These are phyloP conservation scores for Morella rubra DNA, from an alignment of 306 rosid genomes.

Conservation along the genomic window DNA sequence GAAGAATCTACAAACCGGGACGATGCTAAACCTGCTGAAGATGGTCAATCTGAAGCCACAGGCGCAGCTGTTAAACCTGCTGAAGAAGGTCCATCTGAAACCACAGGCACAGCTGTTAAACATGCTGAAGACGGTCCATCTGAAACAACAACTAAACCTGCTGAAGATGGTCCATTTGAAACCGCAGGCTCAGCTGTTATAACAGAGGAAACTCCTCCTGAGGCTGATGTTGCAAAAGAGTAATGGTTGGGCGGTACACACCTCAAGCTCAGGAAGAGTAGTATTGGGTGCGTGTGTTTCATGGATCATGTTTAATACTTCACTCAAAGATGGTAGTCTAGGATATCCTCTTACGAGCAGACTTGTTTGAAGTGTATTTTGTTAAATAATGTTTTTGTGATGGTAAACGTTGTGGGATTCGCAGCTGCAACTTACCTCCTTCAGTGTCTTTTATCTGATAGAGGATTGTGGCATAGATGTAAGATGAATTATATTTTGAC, in stretches of 20 bases:
- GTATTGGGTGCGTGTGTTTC: slow-evolving; percentile 25
- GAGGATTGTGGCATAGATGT: neutral
- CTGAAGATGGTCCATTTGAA: slow-evolving; percentile 55
- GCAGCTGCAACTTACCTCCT: slow-evolving; percentile 18
- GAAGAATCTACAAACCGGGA: slow-evolving; percentile 36
- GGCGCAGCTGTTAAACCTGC: slow-evolving; percentile 33
- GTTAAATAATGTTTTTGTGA: slow-evolving; percentile 29
- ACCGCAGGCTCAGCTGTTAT: slow-evolving; percentile 33
- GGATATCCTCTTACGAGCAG: slow-evolving; percentile 19
- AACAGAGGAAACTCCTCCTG: slow-evolving; percentile 48
- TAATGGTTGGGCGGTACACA: slow-evolving; percentile 13
- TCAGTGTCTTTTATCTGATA: slow-evolving; percentile 18
- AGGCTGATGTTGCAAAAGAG: slow-evolving; percentile 42
- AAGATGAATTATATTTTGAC: neutral
- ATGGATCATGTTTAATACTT: slow-evolving; percentile 8
- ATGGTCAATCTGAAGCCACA: slow-evolving; percentile 50
- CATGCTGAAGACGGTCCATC: slow-evolving; percentile 54
- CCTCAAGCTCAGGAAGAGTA: slow-evolving; percentile 6
- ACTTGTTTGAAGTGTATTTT: slow-evolving; percentile 20
- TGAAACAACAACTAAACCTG: slow-evolving; percentile 37
- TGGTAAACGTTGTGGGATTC: slow-evolving; percentile 14
- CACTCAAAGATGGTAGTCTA: slow-evolving; percentile 21
- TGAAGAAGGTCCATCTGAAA: slow-evolving; percentile 55
- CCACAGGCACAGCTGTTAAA: slow-evolving; percentile 5
- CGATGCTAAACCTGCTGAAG: slow-evolving; percentile 48